phyloP scores from a whole-genome alignment of 805 yeast species.

The Lipomyces kockii region DNA sequence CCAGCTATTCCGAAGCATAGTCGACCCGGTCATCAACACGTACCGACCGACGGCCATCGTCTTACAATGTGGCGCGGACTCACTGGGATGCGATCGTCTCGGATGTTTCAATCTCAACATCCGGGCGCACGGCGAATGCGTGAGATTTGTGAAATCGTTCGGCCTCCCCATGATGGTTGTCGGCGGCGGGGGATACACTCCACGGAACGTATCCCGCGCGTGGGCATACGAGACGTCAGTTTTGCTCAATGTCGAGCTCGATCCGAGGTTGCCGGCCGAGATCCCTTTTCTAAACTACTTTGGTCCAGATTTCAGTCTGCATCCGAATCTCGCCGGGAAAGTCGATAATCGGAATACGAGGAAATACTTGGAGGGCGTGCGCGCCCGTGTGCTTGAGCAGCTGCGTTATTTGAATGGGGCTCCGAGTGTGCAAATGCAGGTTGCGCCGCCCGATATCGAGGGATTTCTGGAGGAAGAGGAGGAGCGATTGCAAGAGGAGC shows the following conservation, averaged over 20 bases:
- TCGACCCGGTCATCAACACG: conserved; percentile 84
- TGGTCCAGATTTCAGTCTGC: conserved; percentile 89
- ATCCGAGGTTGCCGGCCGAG: conserved; percentile 71
- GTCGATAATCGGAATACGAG: conserved; percentile 85
- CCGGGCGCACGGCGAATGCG: conserved; percentile 96
- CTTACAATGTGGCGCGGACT: conserved; percentile 98
- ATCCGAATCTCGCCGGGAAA: conserved; percentile 78
- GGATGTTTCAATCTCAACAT: conserved; percentile 96
- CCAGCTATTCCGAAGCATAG: conserved; percentile 67
- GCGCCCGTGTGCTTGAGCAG: conserved; percentile 77
- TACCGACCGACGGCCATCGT: conserved; percentile 96
- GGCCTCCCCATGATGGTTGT: conserved; percentile 89
- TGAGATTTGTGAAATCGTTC: conserved; percentile 80
- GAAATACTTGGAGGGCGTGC: conserved; percentile 79
- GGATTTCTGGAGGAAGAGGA: conserved; percentile 50
- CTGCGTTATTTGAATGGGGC: conserved; percentile 83
- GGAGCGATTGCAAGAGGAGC: conserved; percentile 44
- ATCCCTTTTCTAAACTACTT: conserved; percentile 81
- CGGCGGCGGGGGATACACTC: conserved; percentile 99
- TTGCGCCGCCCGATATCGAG: conserved; percentile 71
- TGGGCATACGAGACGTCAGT: conserved; percentile 95
- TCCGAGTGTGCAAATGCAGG: conserved; percentile 91
- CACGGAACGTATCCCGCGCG: conserved; percentile 92
- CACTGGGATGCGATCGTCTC: conserved; percentile 90
- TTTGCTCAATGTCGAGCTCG: conserved; percentile 75